Evolutionary conservation across 306 rosid genomes (phyloP).

Genomic region (Erythrophleum fordii): DNA sequence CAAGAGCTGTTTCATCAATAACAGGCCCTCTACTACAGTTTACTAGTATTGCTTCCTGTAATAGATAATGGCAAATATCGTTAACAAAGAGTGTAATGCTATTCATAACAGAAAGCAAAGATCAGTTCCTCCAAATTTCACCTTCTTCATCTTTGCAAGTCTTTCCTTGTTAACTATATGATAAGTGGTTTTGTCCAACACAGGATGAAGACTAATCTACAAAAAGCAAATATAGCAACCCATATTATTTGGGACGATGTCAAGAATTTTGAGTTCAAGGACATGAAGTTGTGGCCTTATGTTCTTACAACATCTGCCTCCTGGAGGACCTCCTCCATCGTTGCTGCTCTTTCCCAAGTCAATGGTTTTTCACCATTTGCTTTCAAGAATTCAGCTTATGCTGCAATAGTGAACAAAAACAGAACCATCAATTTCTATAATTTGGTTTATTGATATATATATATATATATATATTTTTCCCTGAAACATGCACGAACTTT

Average conservation of each 20-base stretch:
- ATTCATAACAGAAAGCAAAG: no score
- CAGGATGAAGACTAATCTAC: constrained; percentile 97
- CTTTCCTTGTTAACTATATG: constrained; percentile 96
- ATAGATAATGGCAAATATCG: no score
- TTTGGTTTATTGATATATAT: no score
- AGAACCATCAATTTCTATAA: not conserved
- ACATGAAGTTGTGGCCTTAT: no score
- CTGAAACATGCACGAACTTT: constrained; percentile 95
- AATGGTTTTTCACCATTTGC: constrained; percentile 91
- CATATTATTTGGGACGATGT: not conserved
- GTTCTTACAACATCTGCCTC: constrained; percentile 86
- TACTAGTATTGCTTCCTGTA: constrained; percentile 93
- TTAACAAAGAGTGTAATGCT: no score
- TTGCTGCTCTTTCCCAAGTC: constrained; percentile 91
- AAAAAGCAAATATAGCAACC: constrained; percentile 36
- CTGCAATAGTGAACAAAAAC: constrained; percentile 48
- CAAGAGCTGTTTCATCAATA: constrained; percentile 92
- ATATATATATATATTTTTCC: no score
- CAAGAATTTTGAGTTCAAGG: no score
- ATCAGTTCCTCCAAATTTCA: constrained; percentile 8
- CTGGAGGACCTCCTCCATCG: constrained; percentile 95
- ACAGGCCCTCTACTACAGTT: constrained; percentile 99
- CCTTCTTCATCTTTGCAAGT: constrained; percentile 91
- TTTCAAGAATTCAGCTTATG: constrained; percentile 79
- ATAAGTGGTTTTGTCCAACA: constrained; percentile 93